phyloP scores from a whole-genome alignment of 441 rosid genomes.

The Gossypium armourianum region DNA sequence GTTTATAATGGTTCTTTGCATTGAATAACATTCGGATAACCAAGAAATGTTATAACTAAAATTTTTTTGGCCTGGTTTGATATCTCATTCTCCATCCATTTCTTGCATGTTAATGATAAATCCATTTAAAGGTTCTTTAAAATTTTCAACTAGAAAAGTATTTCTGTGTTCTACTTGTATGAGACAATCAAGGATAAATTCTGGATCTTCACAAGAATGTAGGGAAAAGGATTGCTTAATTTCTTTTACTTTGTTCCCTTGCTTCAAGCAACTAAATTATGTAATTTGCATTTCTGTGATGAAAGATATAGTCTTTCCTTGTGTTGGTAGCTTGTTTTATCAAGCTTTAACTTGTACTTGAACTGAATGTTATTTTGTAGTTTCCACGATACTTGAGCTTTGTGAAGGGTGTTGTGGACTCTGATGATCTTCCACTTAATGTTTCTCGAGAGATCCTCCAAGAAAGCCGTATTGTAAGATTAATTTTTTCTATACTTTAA shows the following conservation, averaged over 20 bases:
- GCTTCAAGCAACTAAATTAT: background rate
- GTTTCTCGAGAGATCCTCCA: conserved; percentile 92
- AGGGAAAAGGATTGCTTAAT: background rate
- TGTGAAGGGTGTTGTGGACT: conserved; percentile 91
- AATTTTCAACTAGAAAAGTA: background rate
- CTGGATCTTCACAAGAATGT: background rate
- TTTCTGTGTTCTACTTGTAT: background rate
- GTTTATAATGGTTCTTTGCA: background rate
- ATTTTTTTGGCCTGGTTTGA: background rate
- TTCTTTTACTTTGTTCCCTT: background rate
- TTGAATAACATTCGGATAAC: background rate
- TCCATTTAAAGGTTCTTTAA: background rate
- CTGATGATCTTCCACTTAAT: conserved; percentile 87
- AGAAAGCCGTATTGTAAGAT: conserved; percentile 81
- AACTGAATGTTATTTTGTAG: conserved; percentile 30
- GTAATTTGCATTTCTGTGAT: background rate
- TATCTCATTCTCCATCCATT: background rate
- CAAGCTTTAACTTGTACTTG: background rate
- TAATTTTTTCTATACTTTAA: background rate
- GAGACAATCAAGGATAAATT: background rate
- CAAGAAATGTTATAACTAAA: background rate
- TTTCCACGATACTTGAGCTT: conserved; percentile 93
- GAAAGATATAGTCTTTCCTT: background rate
- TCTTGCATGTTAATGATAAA: background rate
- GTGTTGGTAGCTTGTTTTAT: background rate